Conservation (phyloP, 768 basidiomycete genomes). For the Suillus cothurnatus region DNA sequence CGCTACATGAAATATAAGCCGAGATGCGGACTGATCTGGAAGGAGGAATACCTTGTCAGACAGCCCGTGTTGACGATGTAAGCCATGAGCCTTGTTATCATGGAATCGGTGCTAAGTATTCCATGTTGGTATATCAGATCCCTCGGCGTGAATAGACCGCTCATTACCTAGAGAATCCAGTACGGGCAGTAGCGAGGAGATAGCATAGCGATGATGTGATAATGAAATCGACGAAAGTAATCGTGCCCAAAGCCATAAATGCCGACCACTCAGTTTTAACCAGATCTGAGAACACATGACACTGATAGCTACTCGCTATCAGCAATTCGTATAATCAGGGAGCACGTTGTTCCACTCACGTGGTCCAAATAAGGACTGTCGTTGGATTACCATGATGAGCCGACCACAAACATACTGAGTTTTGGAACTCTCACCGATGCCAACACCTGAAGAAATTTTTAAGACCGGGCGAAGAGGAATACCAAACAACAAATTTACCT, state of each 20-base stretch:
- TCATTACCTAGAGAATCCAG: background rate
- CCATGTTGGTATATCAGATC: background rate
- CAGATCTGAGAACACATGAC: background rate
- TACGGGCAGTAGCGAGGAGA: background rate
- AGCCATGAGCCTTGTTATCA: background rate
- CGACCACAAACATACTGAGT: background rate
- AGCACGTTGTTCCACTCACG: background rate
- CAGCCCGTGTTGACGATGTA: background rate
- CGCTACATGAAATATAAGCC: background rate
- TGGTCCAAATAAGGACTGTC: background rate
- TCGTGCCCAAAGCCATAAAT: background rate
- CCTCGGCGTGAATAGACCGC: background rate
- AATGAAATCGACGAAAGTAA: background rate
- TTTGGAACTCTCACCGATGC: background rate
- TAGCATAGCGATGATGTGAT: background rate
- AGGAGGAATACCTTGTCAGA: background rate
- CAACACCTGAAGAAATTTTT: background rate
- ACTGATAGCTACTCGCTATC: background rate
- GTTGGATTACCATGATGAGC: background rate
- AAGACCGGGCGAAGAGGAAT: background rate
- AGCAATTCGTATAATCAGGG: background rate
- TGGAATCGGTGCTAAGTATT: background rate
- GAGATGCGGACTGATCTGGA: background rate
- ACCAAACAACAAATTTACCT: background rate
- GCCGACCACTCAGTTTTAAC: background rate